Evolutionary conservation across 495 filamentous ascomycete species (phyloP).

Genomic region (Melanomma pulvis-pyrius): DNA sequence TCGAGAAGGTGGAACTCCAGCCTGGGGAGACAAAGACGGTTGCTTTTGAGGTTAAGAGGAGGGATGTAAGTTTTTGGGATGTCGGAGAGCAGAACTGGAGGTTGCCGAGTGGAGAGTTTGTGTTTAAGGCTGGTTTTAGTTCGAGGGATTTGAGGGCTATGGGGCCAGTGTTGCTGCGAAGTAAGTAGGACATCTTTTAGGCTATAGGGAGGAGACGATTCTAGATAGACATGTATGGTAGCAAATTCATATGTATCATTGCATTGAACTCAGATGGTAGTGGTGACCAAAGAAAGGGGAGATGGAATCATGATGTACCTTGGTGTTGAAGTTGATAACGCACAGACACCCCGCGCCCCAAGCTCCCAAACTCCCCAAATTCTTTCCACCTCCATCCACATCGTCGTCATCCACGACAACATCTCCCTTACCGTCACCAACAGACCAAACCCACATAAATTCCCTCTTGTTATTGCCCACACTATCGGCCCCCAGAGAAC

Average conservation of each 20-base stretch:
- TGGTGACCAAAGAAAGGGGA: too few species aligned
- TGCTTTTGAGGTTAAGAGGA: slow-evolving; percentile 45
- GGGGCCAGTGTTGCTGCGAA: not conserved
- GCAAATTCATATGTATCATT: too few species aligned
- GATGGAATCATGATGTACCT: too few species aligned
- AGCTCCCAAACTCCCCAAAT: not conserved
- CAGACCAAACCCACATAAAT: not conserved
- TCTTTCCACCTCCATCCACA: not conserved
- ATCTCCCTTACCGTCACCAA: not conserved
- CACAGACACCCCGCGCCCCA: too few species aligned
- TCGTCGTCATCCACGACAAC: not conserved
- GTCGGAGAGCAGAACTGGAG: slow-evolving; percentile 53
- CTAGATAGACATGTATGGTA: too few species aligned
- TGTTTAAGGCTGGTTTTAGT: slow-evolving; percentile 51
- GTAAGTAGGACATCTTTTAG: too few species aligned
- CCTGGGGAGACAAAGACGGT: slow-evolving; percentile 48
- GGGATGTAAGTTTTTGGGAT: slow-evolving; percentile 61
- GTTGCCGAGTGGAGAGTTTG: slow-evolving; percentile 51
- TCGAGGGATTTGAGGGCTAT: slow-evolving; percentile 49
- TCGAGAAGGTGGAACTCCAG: slow-evolving; percentile 54
- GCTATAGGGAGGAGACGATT: too few species aligned
- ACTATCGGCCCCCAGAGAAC: not conserved
- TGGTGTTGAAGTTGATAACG: too few species aligned
- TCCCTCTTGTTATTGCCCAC: not conserved
- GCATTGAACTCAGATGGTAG: too few species aligned